Conservation (phyloP, 2,329 filamentous ascomycete species). For the Colletotrichum sp. region DNA sequence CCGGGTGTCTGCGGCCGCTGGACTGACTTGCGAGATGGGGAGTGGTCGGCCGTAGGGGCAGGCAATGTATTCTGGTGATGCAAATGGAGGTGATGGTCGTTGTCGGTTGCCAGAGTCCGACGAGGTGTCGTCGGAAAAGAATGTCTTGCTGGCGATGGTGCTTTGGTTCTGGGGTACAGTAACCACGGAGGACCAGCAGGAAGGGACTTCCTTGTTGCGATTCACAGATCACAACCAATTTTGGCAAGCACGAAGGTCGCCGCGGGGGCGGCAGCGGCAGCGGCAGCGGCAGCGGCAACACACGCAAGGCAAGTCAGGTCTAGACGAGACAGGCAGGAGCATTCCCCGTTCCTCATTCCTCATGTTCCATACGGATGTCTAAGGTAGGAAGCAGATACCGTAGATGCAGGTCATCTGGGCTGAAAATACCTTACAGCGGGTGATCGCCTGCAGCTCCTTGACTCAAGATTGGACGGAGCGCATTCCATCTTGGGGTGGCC, state of each 20-base stretch:
- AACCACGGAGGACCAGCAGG: background rate
- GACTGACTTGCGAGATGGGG: background rate
- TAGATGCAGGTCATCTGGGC: background rate
- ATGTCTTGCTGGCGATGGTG: background rate
- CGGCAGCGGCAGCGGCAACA: background rate
- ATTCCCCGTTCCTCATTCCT: background rate
- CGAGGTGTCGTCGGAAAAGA: background rate
- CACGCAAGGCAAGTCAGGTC: background rate
- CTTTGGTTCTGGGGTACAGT: background rate
- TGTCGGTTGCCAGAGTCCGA: background rate
- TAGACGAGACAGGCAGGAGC: background rate
- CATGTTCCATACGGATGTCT: background rate
- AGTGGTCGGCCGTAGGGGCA: background rate
- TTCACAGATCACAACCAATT: background rate
- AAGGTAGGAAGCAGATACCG: background rate
- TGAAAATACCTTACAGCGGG: constrained; percentile 2
- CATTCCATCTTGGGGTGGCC: background rate
- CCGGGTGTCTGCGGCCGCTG: background rate
- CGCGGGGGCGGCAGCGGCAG: background rate
- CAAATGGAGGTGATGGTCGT: background rate
- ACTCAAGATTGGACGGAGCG: background rate
- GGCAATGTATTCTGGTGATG: background rate
- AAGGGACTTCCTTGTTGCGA: background rate
- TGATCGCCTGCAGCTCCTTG: background rate
- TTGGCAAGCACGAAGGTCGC: background rate